Percentiles rank a stretch among this genome's conserved stretches.
Evolutionary conservation across 805 yeast species (phyloP).

Genomic region (Monosporozyma yasuniensis): DNA sequence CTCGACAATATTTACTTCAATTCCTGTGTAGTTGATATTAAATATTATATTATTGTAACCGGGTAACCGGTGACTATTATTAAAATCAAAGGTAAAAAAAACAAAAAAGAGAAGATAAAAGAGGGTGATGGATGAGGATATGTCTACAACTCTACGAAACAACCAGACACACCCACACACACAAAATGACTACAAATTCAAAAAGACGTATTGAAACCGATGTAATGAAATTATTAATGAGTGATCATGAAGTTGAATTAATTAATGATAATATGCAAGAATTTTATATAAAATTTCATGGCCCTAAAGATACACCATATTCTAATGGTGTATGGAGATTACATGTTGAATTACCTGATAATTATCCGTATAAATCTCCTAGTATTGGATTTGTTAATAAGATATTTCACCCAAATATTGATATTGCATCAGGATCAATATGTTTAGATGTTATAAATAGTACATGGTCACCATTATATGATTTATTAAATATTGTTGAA

Average conservation of each 20-base stretch:
- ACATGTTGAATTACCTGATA: constrained; percentile 89
- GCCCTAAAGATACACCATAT: constrained; percentile 83
- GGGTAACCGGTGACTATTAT: too few species aligned
- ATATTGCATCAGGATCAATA: constrained; percentile 81
- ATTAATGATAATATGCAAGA: constrained; percentile 81
- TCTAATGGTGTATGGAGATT: constrained; percentile 85
- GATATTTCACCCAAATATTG: constrained; percentile 93
- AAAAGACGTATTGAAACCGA: constrained; percentile 72
- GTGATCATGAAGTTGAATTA: constrained; percentile 80
- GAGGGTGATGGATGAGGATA: too few species aligned
- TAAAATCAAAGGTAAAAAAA: too few species aligned
- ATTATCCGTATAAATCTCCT: constrained; percentile 92
- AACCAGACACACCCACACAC: not conserved
- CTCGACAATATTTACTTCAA: too few species aligned
- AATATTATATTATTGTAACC: too few species aligned
- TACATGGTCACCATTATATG: constrained; percentile 98
- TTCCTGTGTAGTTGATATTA: too few species aligned
- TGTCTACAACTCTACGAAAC: too few species aligned
- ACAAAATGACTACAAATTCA: constrained; percentile 13
- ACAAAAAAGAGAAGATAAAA: too few species aligned
- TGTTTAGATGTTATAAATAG: constrained; percentile 95
- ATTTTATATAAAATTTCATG: constrained; percentile 73
- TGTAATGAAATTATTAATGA: constrained; percentile 90
- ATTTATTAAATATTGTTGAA: constrained; percentile 81
- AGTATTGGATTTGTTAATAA: constrained; percentile 88